A percentile compares a stretch with the other conserved stretches of the same genome.
phyloP scores from a whole-genome alignment of 305 asterid species.

The Solanum aculeatissimum region DNA sequence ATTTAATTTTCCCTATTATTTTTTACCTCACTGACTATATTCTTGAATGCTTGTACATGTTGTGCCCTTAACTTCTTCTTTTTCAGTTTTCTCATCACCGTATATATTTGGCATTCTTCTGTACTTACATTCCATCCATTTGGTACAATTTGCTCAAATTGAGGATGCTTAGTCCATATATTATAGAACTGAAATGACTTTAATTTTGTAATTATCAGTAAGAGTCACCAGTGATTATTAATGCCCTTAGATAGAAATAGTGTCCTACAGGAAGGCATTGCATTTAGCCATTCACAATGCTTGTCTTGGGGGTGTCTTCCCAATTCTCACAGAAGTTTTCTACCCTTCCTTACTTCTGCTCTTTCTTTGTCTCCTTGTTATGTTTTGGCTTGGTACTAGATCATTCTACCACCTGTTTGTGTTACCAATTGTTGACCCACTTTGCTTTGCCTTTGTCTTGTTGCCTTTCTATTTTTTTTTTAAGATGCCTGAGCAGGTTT shows the following conservation, averaged over 20 bases:
- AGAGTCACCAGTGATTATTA: no score
- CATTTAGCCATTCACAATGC: no score
- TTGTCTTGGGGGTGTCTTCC: neutral
- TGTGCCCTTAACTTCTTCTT: neutral
- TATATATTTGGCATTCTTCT: neutral
- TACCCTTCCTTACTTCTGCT: neutral
- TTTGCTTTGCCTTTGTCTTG: neutral
- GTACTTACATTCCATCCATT: neutral
- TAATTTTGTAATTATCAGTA: neutral
- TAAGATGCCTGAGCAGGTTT: no score
- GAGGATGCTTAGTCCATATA: neutral
- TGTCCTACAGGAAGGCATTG: no score
- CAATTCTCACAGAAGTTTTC: neutral
- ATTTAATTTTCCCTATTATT: neutral
- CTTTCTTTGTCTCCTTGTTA: neutral
- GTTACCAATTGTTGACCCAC: neutral
- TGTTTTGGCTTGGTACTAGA: neutral
- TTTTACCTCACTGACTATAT: neutral
- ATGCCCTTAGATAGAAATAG: no score
- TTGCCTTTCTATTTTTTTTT: neutral
- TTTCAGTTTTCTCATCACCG: neutral
- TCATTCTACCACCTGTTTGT: no score
- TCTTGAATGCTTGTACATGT: neutral
- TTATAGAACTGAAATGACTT: neutral
- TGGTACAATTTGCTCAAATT: neutral